A percentile compares a stretch with the other conserved stretches of the same genome.
Conservation (phyloP, 768 basidiomycete genomes). For the Lactarius indigo region DNA sequence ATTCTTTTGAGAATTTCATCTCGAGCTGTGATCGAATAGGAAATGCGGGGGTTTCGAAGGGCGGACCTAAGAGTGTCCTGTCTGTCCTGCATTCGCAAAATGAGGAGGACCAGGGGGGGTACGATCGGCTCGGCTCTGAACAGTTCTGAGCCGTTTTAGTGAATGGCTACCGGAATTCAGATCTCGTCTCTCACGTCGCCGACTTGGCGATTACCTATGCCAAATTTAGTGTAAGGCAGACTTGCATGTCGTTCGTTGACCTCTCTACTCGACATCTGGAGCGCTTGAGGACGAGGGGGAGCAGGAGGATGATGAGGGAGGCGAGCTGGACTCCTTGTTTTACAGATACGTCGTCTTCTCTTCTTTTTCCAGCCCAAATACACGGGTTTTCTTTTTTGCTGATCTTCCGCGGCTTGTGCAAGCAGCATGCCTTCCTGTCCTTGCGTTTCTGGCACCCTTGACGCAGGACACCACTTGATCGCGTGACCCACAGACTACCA, state of each 20-base stretch:
- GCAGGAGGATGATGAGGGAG: too few species aligned
- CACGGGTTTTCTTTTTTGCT: not conserved
- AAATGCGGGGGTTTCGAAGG: not conserved
- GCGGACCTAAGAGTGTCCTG: not conserved
- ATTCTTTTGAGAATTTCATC: not conserved
- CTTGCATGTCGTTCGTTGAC: not conserved
- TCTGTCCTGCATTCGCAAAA: not conserved
- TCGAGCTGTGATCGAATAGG: not conserved
- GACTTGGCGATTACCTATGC: not conserved
- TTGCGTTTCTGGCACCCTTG: not conserved
- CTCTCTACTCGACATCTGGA: not conserved
- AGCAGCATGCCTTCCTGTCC: not conserved
- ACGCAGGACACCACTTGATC: not conserved
- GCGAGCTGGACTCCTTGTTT: too few species aligned
- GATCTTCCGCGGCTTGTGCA: not conserved
- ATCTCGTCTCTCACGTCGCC: not conserved
- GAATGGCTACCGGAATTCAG: not conserved
- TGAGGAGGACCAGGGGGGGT: not conserved
- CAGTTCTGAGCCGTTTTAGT: not conserved
- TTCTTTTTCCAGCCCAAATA: not conserved
- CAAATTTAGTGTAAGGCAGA: not conserved
- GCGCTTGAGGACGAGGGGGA: too few species aligned
- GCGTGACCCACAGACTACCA: not conserved
- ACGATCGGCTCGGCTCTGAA: not conserved
- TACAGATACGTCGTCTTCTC: not conserved